These are phyloP conservation scores for Tilletia caries DNA, from an alignment of 1,284 basidiomycete species.

Conservation along the genomic window DNA sequence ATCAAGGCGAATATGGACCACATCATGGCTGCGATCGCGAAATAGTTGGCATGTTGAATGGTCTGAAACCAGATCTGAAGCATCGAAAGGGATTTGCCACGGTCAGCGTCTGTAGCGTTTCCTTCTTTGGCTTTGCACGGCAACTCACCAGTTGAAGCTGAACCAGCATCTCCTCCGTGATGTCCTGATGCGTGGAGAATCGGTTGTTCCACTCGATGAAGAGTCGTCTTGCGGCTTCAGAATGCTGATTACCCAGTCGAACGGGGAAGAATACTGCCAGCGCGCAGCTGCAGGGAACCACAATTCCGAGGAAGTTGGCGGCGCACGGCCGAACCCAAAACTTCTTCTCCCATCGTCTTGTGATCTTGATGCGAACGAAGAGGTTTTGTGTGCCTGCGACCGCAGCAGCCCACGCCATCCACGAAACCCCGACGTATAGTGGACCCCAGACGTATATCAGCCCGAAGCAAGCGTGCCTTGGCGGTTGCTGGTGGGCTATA, in stretches of 20 bases:
- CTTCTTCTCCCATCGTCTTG: background rate
- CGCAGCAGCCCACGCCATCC: slow-evolving; percentile 1
- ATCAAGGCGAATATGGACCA: background rate
- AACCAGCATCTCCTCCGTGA: too few species aligned
- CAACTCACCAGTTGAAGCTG: too few species aligned
- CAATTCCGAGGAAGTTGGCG: too few species aligned
- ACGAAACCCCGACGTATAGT: background rate
- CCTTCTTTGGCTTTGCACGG: too few species aligned
- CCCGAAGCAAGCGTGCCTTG: background rate
- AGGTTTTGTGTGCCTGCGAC: slow-evolving; percentile 5
- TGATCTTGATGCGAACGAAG: background rate
- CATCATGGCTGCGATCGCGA: background rate
- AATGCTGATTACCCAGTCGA: too few species aligned
- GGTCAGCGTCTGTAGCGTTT: too few species aligned
- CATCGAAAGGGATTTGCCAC: too few species aligned
- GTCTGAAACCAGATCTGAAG: background rate
- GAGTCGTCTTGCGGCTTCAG: too few species aligned
- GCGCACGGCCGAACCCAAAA: background rate
- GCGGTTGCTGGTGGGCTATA: background rate
- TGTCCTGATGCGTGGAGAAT: too few species aligned
- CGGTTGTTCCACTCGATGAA: too few species aligned
- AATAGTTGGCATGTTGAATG: background rate
- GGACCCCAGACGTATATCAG: slow-evolving; percentile 2
- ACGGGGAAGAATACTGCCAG: too few species aligned
- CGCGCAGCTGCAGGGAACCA: too few species aligned